Base-by-base conservation (phyloP, 2,329 filamentous ascomycete genomes). In the Colletotrichum sp. region DNA sequence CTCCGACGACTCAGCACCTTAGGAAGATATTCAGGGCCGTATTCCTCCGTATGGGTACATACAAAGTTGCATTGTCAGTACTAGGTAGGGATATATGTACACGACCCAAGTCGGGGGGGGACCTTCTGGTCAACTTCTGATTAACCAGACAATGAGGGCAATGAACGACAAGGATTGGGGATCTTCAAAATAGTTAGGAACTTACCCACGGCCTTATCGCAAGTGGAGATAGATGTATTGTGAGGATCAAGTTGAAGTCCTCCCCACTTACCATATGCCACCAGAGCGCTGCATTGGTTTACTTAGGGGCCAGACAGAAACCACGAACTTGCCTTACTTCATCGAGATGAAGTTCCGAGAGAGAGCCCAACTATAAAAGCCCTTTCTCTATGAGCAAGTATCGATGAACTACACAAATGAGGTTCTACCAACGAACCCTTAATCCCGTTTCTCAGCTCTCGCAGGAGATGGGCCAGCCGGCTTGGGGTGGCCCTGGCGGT, bases 41-140 rank as follows among this genome's bases (percentile, higher is more conserved):
- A 18, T 6, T 9, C 36, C 36, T 9, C 8, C 36, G 36, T 9
- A 6, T 9, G 8, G 36, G 8, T 9, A 38, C 36, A 0, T 38
- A 18, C 36, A 18, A 9, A 18, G 36, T 38, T 38, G 2, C 4
- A 9, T 38, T 38, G 36, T 38, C 36, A 5, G 36, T n/a, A n/a
- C n/a, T n/a, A n/a, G n/a, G n/a, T 38, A 9, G 1, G 34, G 34
- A 36, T 18, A 38, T 38, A 9, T 38, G 16, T 38, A 38, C 16
- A 18, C 36, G 16, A 38, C 16, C 36, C 1, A 38, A 38, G 36
- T 18, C 5, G 16, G 36, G 16, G 36, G 1, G 1, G 0, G 0
- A 9, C 36, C 36, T 38, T 18, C 16, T 18, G 36, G 5, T 18
- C 5, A 38, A 18, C 16, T 18, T 18, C 0, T 38, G 16, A 38